Evolutionary conservation across 2,329 filamentous ascomycete species (phyloP).

Genomic region (Ophiocordyceps sinensis): DNA sequence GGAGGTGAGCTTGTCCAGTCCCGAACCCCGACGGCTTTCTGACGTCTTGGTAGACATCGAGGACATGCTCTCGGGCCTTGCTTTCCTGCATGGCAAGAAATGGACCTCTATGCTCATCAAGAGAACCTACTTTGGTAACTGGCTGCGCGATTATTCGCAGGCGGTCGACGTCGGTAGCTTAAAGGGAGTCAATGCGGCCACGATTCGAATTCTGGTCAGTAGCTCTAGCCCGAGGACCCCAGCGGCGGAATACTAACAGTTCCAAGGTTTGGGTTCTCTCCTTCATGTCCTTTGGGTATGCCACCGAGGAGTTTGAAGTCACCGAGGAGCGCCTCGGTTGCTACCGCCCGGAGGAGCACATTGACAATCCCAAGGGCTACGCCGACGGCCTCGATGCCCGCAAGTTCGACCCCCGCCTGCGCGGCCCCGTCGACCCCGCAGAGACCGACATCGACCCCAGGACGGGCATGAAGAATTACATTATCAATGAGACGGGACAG

Average conservation of each 20-base stretch:
- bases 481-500: conserved; percentile 72
- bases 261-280: conserved; percentile 61
- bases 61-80: conserved; percentile 64
- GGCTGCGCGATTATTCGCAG: conserved; percentile 75
- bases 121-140: conserved; percentile 75
- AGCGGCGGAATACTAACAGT: background rate
- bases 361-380: conserved; percentile 72
- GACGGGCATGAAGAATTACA: conserved; percentile 99
- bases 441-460: conserved; percentile 60
- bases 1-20: conserved; percentile 29
- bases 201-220: conserved; percentile 55
- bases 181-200: conserved; percentile 64
- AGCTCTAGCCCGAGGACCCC: background rate
- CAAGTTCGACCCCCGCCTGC: conserved; percentile 65
- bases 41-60: conserved; percentile 47
- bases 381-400: conserved; percentile 77
- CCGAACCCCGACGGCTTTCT: background rate
- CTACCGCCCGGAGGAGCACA: conserved; percentile 63
- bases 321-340: conserved; percentile 67
- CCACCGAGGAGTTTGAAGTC: conserved; percentile 75
- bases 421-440: conserved; percentile 57
- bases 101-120: conserved; percentile 70
- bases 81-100: conserved; percentile 68
- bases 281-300: conserved; percentile 71
- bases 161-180: conserved; percentile 69